Percentiles rank a stretch among this genome's conserved stretches.
phyloP scores from a whole-genome alignment of 75 land plant genomes.

The Picea glauca region DNA sequence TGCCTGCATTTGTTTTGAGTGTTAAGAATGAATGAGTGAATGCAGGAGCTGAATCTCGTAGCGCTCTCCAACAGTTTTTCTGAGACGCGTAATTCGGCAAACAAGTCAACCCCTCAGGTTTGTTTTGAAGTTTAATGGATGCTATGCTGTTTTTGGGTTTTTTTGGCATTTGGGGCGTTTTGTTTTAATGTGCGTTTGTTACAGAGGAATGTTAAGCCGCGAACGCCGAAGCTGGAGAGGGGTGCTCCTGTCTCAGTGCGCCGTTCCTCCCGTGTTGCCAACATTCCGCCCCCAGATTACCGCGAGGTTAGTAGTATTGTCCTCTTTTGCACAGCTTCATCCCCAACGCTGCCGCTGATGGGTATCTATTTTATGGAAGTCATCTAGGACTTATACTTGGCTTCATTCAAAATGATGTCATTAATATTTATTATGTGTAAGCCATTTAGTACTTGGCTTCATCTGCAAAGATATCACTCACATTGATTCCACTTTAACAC shows the following conservation, averaged over 20 bases:
- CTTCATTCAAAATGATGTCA: too few relatives aligned
- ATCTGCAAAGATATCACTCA: too few relatives aligned
- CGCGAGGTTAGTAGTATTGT: conserved; percentile 27
- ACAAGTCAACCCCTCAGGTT: conserved; percentile 28
- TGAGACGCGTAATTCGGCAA: neutral
- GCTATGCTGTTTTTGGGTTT: neutral
- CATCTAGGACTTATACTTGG: too few relatives aligned
- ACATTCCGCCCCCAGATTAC: conserved; percentile 42
- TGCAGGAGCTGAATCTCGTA: conserved; percentile 33
- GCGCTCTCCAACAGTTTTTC: conserved; percentile 22
- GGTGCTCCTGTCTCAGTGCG: conserved; percentile 18
- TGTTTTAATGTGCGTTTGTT: neutral
- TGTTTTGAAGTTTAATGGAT: neutral
- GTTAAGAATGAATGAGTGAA: neutral
- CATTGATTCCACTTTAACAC: too few relatives aligned
- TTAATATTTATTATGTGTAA: too few relatives aligned
- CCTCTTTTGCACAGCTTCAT: too few relatives aligned
- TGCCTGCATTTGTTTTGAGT: neutral
- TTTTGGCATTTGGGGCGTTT: neutral
- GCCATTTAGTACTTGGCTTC: too few relatives aligned
- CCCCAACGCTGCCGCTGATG: too few relatives aligned
- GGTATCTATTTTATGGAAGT: too few relatives aligned
- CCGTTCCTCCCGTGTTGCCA: conserved; percentile 47
- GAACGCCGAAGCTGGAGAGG: conserved; percentile 9
- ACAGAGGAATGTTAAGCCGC: conserved; percentile 23